Percentiles rank a stretch among this genome's conserved stretches.
phyloP scores from a whole-genome alignment of 208 protist species.

The Acanthamoeba culbertsoni region DNA sequence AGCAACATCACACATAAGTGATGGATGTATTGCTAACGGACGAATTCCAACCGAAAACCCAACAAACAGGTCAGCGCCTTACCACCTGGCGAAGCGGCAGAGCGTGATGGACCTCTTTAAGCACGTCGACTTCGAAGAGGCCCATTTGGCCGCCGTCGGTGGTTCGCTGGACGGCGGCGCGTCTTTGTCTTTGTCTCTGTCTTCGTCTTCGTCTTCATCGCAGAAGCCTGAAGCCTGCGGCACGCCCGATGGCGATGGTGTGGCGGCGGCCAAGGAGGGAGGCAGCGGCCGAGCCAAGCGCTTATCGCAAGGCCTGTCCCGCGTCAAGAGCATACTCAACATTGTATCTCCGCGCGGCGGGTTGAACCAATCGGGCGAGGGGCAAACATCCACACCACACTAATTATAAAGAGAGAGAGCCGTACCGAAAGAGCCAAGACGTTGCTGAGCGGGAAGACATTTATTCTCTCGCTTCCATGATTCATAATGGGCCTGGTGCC shows the following conservation, averaged over 20 bases:
- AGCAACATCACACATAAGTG: too few relatives aligned
- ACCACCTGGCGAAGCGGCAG: constrained; percentile 7
- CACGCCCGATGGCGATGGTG: background rate
- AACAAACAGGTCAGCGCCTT: background rate
- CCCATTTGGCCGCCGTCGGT: background rate
- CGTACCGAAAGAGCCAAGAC: too few relatives aligned
- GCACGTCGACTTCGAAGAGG: constrained; percentile 8
- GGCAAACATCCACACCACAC: background rate
- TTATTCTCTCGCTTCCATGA: too few relatives aligned
- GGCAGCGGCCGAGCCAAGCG: background rate
- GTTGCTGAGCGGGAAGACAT: too few relatives aligned
- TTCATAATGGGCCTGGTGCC: too few relatives aligned
- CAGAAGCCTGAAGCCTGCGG: background rate
- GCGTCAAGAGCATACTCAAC: background rate
- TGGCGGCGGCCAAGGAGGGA: background rate
- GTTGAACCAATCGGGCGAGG: background rate
- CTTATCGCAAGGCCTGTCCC: background rate
- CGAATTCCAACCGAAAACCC: background rate
- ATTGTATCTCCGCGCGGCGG: background rate
- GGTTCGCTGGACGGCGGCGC: background rate
- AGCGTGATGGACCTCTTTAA: background rate
- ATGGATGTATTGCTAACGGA: too few relatives aligned
- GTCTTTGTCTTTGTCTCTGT: too few relatives aligned
- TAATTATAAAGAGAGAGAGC: too few relatives aligned
- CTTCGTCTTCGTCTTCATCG: too few relatives aligned